Conservation (phyloP, 2,329 filamentous ascomycete species). For the Ceratocystis cacaofunesta region DNA sequence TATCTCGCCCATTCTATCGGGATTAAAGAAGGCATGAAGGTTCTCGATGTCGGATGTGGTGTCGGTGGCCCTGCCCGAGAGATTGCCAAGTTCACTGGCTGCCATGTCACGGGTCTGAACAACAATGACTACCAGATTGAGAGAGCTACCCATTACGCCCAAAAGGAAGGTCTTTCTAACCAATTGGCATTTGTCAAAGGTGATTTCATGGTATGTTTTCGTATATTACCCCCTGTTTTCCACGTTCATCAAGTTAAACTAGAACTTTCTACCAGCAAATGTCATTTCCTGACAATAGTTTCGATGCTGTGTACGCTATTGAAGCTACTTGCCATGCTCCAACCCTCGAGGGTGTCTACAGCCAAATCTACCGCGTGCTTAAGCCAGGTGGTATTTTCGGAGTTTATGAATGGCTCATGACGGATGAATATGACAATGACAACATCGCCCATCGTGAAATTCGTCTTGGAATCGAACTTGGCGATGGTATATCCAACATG, state of each 20-base stretch:
- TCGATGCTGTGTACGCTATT: slow-evolving; percentile 93
- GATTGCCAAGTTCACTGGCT: slow-evolving; percentile 89
- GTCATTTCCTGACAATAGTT: slow-evolving; percentile 79
- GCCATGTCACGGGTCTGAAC: slow-evolving; percentile 82
- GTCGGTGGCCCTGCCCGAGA: slow-evolving; percentile 89
- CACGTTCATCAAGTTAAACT: neutral
- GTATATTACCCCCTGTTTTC: neutral
- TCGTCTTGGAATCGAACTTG: slow-evolving; percentile 85
- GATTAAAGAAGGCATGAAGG: slow-evolving; percentile 72
- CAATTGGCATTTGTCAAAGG: slow-evolving; percentile 84
- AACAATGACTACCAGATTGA: slow-evolving; percentile 99
- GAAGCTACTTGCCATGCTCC: slow-evolving; percentile 95
- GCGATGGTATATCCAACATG: slow-evolving; percentile 97
- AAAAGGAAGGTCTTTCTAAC: slow-evolving; percentile 62
- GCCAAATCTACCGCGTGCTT: slow-evolving; percentile 83
- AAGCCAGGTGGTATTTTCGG: slow-evolving; percentile 94
- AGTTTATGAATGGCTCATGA: slow-evolving; percentile 99
- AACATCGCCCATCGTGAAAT: slow-evolving; percentile 79
- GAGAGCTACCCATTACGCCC: slow-evolving; percentile 72
- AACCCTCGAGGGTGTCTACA: slow-evolving; percentile 79
- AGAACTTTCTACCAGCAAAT: slow-evolving; percentile 50
- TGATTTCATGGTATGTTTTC: slow-evolving; percentile 64
- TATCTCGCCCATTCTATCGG: slow-evolving; percentile 85
- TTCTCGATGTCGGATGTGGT: slow-evolving; percentile 92
- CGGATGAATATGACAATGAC: slow-evolving; percentile 79